These are phyloP conservation scores for Parathielavia appendiculata DNA, from an alignment of 495 filamentous ascomycete genomes.

Conservation along the genomic window DNA sequence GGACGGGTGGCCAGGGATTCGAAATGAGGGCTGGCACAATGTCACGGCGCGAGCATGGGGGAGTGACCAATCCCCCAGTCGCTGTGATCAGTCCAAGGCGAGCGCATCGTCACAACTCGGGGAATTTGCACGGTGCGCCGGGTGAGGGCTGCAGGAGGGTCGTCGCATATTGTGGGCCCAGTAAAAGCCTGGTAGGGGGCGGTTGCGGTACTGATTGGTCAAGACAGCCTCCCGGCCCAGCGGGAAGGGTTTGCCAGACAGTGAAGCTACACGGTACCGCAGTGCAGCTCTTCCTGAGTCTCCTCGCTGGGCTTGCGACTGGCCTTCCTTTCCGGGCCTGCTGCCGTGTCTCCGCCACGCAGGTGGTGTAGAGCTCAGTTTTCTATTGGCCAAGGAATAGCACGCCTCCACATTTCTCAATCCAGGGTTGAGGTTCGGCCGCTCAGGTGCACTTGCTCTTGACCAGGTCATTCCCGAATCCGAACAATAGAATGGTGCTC, in stretches of 20 bases:
- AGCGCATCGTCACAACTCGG: slow-evolving; percentile 5
- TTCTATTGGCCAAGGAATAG: slow-evolving; percentile 18
- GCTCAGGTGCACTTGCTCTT: slow-evolving; percentile 18
- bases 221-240: slow-evolving; percentile 24
- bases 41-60: slow-evolving; percentile 23
- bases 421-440: slow-evolving; percentile 33
- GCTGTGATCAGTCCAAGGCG: slow-evolving; percentile 12
- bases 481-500: not conserved
- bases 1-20: slow-evolving; percentile 13
- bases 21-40: slow-evolving; percentile 30
- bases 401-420: slow-evolving; percentile 5
- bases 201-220: slow-evolving; percentile 4
- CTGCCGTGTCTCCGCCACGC: slow-evolving; percentile 24
- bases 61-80: slow-evolving; percentile 1
- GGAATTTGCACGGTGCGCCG: slow-evolving; percentile 17
- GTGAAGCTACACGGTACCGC: slow-evolving; percentile 18
- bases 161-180: slow-evolving; percentile 7
- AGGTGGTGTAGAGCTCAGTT: not conserved
- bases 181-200: slow-evolving; percentile 7
- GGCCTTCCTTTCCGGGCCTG: slow-evolving; percentile 23
- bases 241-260: slow-evolving; percentile 13
- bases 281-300: not conserved
- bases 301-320: not conserved
- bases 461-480: slow-evolving; percentile 2
- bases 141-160: not conserved